A percentile compares a stretch with the other conserved stretches of the same genome.
Evolutionary conservation across 2,329 filamentous ascomycete species (phyloP).

Genomic region (Chrysoporthe cubensis): DNA sequence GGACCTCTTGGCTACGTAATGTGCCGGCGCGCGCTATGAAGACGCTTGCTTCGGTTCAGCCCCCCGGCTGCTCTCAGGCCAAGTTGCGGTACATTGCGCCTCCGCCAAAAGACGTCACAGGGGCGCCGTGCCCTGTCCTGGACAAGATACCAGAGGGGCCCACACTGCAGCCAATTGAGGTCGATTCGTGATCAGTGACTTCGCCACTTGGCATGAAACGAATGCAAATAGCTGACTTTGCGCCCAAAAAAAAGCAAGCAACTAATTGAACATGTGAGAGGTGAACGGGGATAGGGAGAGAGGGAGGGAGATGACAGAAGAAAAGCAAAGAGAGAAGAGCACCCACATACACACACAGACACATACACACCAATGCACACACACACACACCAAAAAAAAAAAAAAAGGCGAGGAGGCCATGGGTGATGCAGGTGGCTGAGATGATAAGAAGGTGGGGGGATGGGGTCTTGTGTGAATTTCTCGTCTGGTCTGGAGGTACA

Average conservation of each 20-base stretch:
- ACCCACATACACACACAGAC: too few relatives aligned
- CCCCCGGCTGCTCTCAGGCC: background rate
- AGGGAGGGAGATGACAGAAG: background rate
- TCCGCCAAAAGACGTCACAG: background rate
- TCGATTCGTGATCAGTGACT: background rate
- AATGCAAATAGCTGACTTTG: background rate
- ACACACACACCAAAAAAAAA: background rate
- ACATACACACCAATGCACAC: too few relatives aligned
- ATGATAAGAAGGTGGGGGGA: background rate
- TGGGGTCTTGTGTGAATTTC: background rate
- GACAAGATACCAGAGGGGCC: background rate
- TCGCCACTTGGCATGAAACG: background rate
- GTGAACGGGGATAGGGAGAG: background rate
- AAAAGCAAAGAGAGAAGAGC: background rate
- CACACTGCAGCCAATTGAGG: background rate
- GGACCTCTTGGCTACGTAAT: conserved; percentile 3
- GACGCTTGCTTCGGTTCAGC: background rate
- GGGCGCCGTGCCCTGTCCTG: background rate
- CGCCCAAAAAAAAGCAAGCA: too few relatives aligned
- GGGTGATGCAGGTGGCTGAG: background rate
- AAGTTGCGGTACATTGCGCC: conserved; percentile 1
- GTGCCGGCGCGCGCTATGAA: background rate
- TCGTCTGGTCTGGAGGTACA: background rate
- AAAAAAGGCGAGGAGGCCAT: background rate
- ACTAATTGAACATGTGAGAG: too few relatives aligned